Percentiles rank a stretch among this genome's conserved stretches.
Conservation (phyloP, 2,329 filamentous ascomycete genomes). For the Diplodia seriata region DNA sequence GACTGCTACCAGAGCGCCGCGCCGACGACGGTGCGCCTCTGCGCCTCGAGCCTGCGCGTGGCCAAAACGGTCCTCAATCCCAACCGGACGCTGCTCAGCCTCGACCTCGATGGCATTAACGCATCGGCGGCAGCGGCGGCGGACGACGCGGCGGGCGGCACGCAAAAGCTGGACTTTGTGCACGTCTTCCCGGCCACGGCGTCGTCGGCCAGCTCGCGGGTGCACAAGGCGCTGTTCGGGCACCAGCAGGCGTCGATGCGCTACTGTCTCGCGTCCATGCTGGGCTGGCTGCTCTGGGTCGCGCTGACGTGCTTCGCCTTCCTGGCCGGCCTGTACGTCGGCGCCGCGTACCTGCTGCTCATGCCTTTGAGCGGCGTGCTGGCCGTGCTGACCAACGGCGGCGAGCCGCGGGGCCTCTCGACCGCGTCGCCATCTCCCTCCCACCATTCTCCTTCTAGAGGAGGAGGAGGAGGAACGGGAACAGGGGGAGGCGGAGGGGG, state of each 20-base stretch:
- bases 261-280: slow-evolving; percentile 5
- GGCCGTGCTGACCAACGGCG: slow-evolving; percentile 16
- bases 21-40: slow-evolving; percentile 14
- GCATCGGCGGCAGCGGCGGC: background rate
- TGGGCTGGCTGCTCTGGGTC: slow-evolving; percentile 19
- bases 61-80: background rate
- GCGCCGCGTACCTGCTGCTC: slow-evolving; percentile 5
- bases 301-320: slow-evolving; percentile 6
- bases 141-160: background rate
- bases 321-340: background rate
- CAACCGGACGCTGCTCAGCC: background rate
- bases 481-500: too few species aligned
- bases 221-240: slow-evolving; percentile 7
- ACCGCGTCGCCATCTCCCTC: background rate
- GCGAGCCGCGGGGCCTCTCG: slow-evolving; percentile 3
- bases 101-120: too few species aligned
- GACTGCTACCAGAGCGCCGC: slow-evolving; percentile 14
- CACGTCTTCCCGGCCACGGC: background rate
- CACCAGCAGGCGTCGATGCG: slow-evolving; percentile 6
- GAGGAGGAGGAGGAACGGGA: too few species aligned
- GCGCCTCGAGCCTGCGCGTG: background rate
- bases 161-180: slow-evolving; percentile 16
- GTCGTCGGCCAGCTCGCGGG: background rate
- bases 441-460: background rate
- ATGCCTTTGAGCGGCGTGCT: slow-evolving; percentile 17